phyloP scores from a whole-genome alignment of 2,329 filamentous ascomycete species.

The Cladosporium austrohemisphaericum region DNA sequence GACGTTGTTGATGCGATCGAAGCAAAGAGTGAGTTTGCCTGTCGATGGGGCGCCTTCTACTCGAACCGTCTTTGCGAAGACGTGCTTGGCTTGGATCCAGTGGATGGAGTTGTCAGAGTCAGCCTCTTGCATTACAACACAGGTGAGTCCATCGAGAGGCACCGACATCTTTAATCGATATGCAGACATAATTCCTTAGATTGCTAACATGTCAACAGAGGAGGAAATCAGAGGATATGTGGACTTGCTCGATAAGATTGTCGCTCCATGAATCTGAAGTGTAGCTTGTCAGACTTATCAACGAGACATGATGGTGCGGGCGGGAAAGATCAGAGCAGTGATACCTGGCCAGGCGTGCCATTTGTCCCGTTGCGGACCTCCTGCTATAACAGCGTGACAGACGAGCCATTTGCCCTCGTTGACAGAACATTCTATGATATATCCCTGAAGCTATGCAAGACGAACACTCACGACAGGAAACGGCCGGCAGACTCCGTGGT shows the following conservation, averaged over 20 bases:
- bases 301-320: too few species aligned
- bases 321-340: too few species aligned
- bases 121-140: constrained; percentile 73
- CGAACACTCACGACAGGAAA: too few species aligned
- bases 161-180: not conserved
- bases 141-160: constrained; percentile 41
- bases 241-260: constrained; percentile 49
- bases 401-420: too few species aligned
- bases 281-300: too few species aligned
- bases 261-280: constrained; percentile 17
- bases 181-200: not conserved
- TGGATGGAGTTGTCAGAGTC: constrained; percentile 64
- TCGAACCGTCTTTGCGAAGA: constrained; percentile 60
- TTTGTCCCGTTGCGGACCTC: too few species aligned
- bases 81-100: constrained; percentile 52
- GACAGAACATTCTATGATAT: too few species aligned
- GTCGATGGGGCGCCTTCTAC: constrained; percentile 68
- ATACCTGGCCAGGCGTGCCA: too few species aligned
- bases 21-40: constrained; percentile 54
- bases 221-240: constrained; percentile 56
- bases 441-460: too few species aligned
- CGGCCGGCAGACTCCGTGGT: too few species aligned
- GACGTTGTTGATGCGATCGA: constrained; percentile 62
- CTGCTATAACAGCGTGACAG: too few species aligned
- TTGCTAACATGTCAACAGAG: constrained; percentile 36